Evolutionary conservation across 2,329 filamentous ascomycete species (phyloP).

Genomic region (Domatiomyces catenatus): DNA sequence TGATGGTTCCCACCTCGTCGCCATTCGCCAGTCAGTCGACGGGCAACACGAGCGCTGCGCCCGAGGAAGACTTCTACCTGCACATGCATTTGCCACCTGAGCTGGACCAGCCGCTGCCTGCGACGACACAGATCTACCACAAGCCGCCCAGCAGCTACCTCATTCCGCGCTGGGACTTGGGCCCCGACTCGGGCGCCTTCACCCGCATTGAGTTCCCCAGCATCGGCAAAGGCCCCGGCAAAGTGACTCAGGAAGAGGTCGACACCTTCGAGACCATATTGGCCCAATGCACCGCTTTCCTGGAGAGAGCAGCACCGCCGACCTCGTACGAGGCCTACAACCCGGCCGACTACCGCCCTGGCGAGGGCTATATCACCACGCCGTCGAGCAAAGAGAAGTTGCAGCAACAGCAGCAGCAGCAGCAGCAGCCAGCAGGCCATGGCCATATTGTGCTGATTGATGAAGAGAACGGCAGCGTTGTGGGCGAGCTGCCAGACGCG

Average conservation of each 20-base stretch:
- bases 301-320: constrained; percentile 62
- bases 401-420: constrained; percentile 22
- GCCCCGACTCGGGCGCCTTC: constrained; percentile 75
- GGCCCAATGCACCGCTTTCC: constrained; percentile 91
- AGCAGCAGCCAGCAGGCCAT: constrained; percentile 22
- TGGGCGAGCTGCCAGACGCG: constrained; percentile 75
- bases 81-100: constrained; percentile 89
- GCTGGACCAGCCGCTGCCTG: constrained; percentile 81
- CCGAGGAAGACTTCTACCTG: constrained; percentile 88
- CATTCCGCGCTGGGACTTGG: constrained; percentile 88
- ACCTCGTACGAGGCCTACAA: constrained; percentile 47
- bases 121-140: constrained; percentile 94
- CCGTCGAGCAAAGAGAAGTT: constrained; percentile 9
- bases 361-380: constrained; percentile 54
- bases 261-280: constrained; percentile 96
- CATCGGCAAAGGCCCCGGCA: constrained; percentile 46
- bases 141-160: constrained; percentile 85
- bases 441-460: constrained; percentile 86
- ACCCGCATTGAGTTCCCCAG: constrained; percentile 81
- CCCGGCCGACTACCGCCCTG: constrained; percentile 62
- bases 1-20: constrained; percentile 89
- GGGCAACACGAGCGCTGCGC: constrained; percentile 39
- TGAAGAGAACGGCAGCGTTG: constrained; percentile 88
- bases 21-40: constrained; percentile 44
- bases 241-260: constrained; percentile 72